Conservation (phyloP, 2,329 filamentous ascomycete genomes). For the Microdochium bolleyi region DNA sequence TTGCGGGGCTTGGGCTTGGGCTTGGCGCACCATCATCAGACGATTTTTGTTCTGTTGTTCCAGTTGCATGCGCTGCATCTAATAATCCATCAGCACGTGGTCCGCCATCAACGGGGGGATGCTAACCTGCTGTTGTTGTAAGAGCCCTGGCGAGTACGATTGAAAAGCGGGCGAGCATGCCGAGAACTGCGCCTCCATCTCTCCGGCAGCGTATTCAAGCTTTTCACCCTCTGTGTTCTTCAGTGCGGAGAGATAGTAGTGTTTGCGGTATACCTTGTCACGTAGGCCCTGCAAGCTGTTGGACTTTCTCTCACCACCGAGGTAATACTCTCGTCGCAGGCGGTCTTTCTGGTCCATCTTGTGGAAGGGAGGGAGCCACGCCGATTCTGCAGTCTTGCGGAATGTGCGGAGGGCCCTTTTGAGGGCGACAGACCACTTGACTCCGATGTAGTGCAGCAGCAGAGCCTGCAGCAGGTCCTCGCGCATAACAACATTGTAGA, state of each 20-base stretch:
- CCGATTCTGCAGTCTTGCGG: slow-evolving; percentile 18
- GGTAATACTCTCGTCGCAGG: slow-evolving; percentile 24
- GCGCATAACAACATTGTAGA: slow-evolving; percentile 42
- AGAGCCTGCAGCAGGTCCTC: slow-evolving; percentile 43
- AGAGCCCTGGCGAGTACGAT: neutral
- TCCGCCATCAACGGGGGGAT: too few relatives aligned
- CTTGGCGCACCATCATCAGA: too few relatives aligned
- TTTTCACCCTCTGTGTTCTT: slow-evolving; percentile 20
- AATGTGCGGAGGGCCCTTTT: slow-evolving; percentile 25
- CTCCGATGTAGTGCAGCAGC: slow-evolving; percentile 40
- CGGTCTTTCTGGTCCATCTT: slow-evolving; percentile 21
- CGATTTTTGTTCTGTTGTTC: too few relatives aligned
- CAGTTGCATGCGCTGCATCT: too few relatives aligned
- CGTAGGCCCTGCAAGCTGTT: slow-evolving; percentile 20
- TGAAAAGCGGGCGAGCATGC: neutral
- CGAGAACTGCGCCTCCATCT: slow-evolving; percentile 28
- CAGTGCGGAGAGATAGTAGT: slow-evolving; percentile 38
- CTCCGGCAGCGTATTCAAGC: slow-evolving; percentile 19
- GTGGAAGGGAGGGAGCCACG: slow-evolving; percentile 23
- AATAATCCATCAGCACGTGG: too few relatives aligned
- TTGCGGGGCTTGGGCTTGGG: too few relatives aligned
- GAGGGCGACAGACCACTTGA: slow-evolving; percentile 36
- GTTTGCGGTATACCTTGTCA: slow-evolving; percentile 20
- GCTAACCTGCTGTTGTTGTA: too few relatives aligned
- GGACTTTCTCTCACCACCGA: slow-evolving; percentile 13